Evolutionary conservation across 371 early-diverging fungal genomes (phyloP).

Genomic region (Blastocladiella emersonii): DNA sequence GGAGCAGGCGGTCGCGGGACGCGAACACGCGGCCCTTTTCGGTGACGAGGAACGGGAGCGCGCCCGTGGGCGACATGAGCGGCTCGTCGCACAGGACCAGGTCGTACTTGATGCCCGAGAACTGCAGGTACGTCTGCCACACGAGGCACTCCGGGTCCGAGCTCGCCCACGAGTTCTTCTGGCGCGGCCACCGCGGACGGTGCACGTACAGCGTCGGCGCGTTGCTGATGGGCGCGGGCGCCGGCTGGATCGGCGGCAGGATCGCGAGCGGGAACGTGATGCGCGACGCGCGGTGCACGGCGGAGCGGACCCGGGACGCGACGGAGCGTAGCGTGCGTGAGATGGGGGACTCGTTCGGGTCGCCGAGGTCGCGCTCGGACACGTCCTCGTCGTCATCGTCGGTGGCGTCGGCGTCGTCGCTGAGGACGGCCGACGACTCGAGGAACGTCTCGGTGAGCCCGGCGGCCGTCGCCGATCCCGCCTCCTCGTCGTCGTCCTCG

Average conservation of each 20-base stretch:
- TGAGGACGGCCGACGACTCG: too few relatives aligned
- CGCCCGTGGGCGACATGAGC: constrained; percentile 1
- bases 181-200: not conserved
- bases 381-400: too few relatives aligned
- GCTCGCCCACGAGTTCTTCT: not conserved
- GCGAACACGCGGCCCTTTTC: not conserved
- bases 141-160: not conserved
- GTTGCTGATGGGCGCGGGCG: not conserved
- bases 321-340: not conserved
- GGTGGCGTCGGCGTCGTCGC: too few relatives aligned
- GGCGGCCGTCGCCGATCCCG: too few relatives aligned
- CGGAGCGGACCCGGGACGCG: not conserved
- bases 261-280: not conserved
- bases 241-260: not conserved
- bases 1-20: not conserved
- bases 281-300: not conserved
- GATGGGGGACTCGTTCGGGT: too few relatives aligned
- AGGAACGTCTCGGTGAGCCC: too few relatives aligned
- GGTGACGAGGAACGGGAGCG: constrained; percentile 1
- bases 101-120: not conserved
- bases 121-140: constrained; percentile 1
- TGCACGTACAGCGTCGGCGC: constrained; percentile 3
- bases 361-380: too few relatives aligned
- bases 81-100: not conserved
- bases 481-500: too few relatives aligned